phyloP scores from a whole-genome alignment of 345 rosid genomes.

The Citrus hindsii region DNA sequence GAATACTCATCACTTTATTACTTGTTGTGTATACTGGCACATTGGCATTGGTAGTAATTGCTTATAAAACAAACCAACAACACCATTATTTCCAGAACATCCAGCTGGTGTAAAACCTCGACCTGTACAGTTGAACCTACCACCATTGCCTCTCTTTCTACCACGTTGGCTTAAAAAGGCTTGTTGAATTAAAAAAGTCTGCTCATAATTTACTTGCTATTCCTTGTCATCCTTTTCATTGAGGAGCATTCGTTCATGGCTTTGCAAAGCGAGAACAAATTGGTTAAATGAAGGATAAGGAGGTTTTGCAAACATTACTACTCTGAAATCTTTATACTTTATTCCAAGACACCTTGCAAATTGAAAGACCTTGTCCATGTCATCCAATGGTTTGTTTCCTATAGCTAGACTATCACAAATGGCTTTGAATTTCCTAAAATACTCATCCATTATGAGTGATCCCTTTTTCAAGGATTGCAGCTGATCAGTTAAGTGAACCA shows the following conservation, averaged over 20 bases:
- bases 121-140: background rate
- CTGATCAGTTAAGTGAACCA: background rate
- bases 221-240: background rate
- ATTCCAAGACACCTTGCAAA: background rate
- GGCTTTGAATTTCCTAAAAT: background rate
- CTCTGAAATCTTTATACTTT: background rate
- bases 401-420: background rate
- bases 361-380: background rate
- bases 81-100: background rate
- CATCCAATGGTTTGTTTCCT: background rate
- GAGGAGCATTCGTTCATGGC: background rate
- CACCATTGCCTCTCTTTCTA: background rate
- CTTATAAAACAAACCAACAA: no score
- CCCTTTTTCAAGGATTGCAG: background rate
- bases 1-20: no score
- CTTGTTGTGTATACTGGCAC: no score
- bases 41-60: no score
- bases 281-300: conserved; percentile 1
- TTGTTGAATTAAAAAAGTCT: no score
- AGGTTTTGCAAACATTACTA: conserved; percentile 2
- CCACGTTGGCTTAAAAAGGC: no score
- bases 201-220: background rate
- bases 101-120: background rate
- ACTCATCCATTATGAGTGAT: background rate
- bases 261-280: background rate